Evolutionary conservation across 345 rosid genomes (phyloP), one percentile per base, ranked within the genome.

Genomic region (Eucalyptus globulus): DNA sequence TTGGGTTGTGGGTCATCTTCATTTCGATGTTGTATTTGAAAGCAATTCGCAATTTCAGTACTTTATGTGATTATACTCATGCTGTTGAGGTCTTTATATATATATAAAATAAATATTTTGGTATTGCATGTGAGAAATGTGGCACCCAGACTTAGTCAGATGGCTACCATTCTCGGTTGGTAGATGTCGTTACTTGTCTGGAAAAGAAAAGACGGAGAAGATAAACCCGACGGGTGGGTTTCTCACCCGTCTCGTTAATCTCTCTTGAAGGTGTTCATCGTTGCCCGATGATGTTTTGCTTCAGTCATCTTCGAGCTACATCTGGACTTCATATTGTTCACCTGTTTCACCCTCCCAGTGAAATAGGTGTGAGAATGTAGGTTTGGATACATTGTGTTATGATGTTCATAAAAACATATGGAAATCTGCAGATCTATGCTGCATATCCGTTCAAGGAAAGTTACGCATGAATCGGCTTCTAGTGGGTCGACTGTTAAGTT

Each of bases 101-200:
- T 14, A 14, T 49, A 49, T 51, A 6, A 21, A 17, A 8, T 19
- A 8, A 8, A 31, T 69, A 40, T 62, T 3, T 44, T 17, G 37
- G 44, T 83, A 19, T 45, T 58, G 87, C n/a, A 49, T 62, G 14
- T 65, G 60, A 67, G 45, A 12, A 50, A 51, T 31, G 34, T 49
- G 87, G 60, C 49, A 19, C 58, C 88, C 91, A 80, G 91, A 45
- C 89, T 43, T 87, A 89, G 94, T 92, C 92, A 92, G 93, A 92
- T 93, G 72, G 86, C 91, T 80, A 83, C 92, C 88, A 22, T 90
- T 54, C 89, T 10, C 87, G 34, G 16, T 87, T 88, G 87, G 93
- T 93, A 87, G 87, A 86, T 45, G 89, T 93, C 91, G 94, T 94
- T 94, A 92, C 93, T 89, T 93, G 92, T 92, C 93, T 94, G 94